These are phyloP conservation scores for Exophiala bonariae DNA, from an alignment of 2,329 filamentous ascomycete genomes.

Conservation along the genomic window DNA sequence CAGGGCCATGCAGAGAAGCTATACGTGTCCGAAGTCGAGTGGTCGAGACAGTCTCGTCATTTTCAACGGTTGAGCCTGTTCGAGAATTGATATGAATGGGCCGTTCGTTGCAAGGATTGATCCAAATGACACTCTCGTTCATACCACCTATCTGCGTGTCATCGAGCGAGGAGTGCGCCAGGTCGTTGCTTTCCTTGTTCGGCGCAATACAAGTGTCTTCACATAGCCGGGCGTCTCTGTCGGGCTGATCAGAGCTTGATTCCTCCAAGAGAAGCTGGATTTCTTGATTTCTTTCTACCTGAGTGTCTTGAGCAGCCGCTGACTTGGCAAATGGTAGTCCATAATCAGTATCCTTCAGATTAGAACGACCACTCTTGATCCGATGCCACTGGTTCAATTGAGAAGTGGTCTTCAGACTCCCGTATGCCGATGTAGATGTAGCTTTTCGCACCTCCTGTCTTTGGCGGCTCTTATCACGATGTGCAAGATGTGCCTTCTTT, in stretches of 20 bases:
- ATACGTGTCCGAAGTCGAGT: no score
- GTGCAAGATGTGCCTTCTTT: not conserved
- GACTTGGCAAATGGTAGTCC: conserved; percentile 2
- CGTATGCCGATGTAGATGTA: not conserved
- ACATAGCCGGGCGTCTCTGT: no score
- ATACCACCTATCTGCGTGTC: no score
- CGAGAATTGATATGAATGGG: conserved; percentile 46
- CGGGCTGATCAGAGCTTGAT: not conserved
- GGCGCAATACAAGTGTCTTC: no score
- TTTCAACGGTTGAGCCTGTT: conserved; percentile 32
- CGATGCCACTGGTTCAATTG: conserved; percentile 17
- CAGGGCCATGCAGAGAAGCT: no score
- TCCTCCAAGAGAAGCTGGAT: not conserved
- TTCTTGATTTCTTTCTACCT: not conserved
- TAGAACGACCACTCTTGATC: conserved; percentile 13
- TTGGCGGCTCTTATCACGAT: not conserved
- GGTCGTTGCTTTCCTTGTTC: no score
- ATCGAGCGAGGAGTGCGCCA: no score
- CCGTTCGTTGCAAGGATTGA: conserved; percentile 56
- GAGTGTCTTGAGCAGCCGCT: not conserved
- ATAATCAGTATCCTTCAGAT: conserved; percentile 1
- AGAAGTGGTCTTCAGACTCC: not conserved
- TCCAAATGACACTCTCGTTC: conserved; percentile 53
- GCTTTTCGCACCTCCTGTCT: not conserved
- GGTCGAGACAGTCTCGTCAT: not conserved